Evolutionary conservation across 2,329 filamentous ascomycete species (phyloP).

Genomic region (Lachnellula arida): DNA sequence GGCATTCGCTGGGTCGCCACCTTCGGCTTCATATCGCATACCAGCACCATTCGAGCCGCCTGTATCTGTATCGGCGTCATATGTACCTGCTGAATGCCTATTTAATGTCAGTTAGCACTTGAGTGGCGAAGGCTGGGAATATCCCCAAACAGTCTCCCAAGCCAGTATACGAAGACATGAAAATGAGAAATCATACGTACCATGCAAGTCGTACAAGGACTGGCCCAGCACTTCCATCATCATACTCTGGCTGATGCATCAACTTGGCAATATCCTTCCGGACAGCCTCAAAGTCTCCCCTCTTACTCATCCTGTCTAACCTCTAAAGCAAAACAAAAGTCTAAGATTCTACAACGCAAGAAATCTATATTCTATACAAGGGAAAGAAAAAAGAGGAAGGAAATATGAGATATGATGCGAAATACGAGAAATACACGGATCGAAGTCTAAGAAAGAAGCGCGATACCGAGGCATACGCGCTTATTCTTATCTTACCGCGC

Average conservation of each 20-base stretch:
- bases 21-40: conserved; percentile 61
- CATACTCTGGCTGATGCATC: conserved; percentile 56
- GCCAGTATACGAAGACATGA: neutral
- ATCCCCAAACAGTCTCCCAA: neutral
- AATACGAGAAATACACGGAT: conserved; percentile 12
- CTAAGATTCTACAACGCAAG: conserved; percentile 7
- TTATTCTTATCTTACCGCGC: conserved; percentile 15
- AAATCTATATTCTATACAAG: conserved; percentile 3
- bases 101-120: conserved; percentile 4
- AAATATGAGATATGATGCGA: conserved; percentile 2
- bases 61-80: conserved; percentile 53
- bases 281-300: conserved; percentile 61
- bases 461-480: conserved; percentile 21
- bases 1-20: conserved; percentile 60
- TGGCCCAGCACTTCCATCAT: conserved; percentile 60
- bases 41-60: conserved; percentile 61
- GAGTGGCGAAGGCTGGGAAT: neutral
- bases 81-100: conserved; percentile 61
- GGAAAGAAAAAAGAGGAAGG: conserved; percentile 3
- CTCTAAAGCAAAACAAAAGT: neutral
- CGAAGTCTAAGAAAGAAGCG: conserved; percentile 4
- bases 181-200: conserved; percentile 34
- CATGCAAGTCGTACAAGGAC: conserved; percentile 61
- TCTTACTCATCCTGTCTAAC: conserved; percentile 37
- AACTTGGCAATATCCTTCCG: conserved; percentile 49